phyloP scores from a whole-genome alignment of 2,329 filamentous ascomycete genomes.

The Apiospora arundinis region DNA sequence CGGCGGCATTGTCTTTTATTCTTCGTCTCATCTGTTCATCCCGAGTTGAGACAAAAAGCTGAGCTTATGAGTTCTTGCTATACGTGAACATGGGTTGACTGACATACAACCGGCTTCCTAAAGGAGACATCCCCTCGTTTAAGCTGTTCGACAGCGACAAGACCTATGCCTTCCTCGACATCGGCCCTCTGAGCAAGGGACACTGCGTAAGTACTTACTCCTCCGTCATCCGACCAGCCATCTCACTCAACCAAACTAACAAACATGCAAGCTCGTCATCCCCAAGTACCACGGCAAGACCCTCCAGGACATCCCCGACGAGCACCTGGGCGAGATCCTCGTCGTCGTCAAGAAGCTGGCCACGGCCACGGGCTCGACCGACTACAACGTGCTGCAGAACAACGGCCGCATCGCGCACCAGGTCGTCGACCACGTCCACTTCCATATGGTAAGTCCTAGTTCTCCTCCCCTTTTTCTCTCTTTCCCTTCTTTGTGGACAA shows the following conservation, averaged over 20 bases:
- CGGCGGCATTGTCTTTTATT: background rate
- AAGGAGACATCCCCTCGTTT: constrained; percentile 94
- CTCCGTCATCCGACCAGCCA: background rate
- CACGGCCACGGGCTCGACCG: constrained; percentile 71
- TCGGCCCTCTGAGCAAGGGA: constrained; percentile 85
- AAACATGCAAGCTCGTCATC: constrained; percentile 77
- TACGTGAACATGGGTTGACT: background rate
- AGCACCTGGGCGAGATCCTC: constrained; percentile 81
- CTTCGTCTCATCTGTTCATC: background rate
- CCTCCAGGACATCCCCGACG: constrained; percentile 90
- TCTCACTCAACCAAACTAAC: background rate
- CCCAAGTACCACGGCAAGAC: constrained; percentile 95
- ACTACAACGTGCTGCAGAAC: constrained; percentile 97
- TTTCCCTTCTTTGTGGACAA: background rate
- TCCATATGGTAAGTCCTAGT: constrained; percentile 76
- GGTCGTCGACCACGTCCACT: constrained; percentile 90
- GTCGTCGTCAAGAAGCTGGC: constrained; percentile 89
- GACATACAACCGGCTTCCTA: background rate
- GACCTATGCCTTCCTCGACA: constrained; percentile 94
- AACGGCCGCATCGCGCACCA: constrained; percentile 93
- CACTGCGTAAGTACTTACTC: constrained; percentile 73
- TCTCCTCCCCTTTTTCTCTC: constrained; percentile 9
- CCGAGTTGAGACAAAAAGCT: background rate
- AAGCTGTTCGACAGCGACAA: constrained; percentile 96
- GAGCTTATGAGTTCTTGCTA: background rate